phyloP scores from a whole-genome alignment of 2,329 filamentous ascomycete genomes.

The Biscogniauxia marginata region DNA sequence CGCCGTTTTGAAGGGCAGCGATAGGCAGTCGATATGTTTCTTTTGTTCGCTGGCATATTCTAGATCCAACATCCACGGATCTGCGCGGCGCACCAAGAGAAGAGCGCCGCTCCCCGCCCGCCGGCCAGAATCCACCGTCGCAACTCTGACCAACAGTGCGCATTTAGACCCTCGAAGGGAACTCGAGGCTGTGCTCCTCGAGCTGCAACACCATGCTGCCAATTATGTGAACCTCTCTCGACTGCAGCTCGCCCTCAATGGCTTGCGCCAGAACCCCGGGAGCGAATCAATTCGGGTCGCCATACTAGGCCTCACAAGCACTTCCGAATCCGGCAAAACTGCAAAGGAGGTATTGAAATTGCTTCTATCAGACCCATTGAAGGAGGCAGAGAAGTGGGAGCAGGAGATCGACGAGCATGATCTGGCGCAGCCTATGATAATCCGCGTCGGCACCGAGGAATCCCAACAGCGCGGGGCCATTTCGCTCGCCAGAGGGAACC shows the following conservation, averaged over 20 bases:
- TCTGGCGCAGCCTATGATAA: constrained; percentile 56
- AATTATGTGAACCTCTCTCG: constrained; percentile 66
- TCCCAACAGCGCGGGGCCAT: constrained; percentile 39
- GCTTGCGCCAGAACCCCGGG: constrained; percentile 56
- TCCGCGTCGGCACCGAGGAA: constrained; percentile 50
- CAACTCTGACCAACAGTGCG: constrained; percentile 3
- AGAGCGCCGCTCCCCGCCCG: constrained; percentile 19
- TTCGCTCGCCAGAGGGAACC: constrained; percentile 39
- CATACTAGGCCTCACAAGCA: constrained; percentile 48
- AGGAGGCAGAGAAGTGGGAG: constrained; percentile 65
- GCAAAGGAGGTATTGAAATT: constrained; percentile 67
- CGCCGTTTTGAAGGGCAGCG: constrained; percentile 10
- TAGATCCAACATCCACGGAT: constrained; percentile 5
- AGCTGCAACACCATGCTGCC: constrained; percentile 60
- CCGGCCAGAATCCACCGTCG: constrained; percentile 25
- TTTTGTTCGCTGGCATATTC: constrained; percentile 29
- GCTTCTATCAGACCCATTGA: constrained; percentile 68
- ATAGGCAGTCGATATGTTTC: constrained; percentile 27
- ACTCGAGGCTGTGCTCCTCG: constrained; percentile 57
- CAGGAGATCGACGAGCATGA: constrained; percentile 53
- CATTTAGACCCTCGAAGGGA: constrained; percentile 41
- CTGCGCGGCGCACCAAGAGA: constrained; percentile 19
- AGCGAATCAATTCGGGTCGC: constrained; percentile 59
- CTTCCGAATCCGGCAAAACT: constrained; percentile 40
- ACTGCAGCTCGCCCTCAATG: constrained; percentile 68